Percentiles rank a stretch among this genome's conserved stretches.
phyloP scores from a whole-genome alignment of 192 early-diverging fungal species.

The Mortierella antarctica region DNA sequence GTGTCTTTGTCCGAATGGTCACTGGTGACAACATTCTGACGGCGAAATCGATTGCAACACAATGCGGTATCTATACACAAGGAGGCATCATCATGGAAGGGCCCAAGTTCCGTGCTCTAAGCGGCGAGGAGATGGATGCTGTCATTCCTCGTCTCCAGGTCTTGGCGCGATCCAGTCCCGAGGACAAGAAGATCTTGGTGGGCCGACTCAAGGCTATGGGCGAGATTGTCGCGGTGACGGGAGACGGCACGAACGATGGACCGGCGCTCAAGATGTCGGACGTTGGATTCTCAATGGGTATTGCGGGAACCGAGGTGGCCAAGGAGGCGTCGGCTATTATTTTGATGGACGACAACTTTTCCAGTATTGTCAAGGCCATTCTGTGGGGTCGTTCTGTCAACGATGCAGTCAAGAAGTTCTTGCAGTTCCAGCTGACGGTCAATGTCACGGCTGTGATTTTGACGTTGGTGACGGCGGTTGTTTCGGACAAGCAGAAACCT shows the following conservation, averaged over 20 bases:
- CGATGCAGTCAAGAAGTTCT: conserved; percentile 97
- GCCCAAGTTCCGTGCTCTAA: conserved; percentile 88
- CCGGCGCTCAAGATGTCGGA: conserved; percentile 94
- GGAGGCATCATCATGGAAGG: conserved; percentile 96
- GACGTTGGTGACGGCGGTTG: conserved; percentile 81
- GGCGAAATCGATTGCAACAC: conserved; percentile 92
- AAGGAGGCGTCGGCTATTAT: conserved; percentile 99
- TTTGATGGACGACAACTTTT: conserved; percentile 99
- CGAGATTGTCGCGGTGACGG: conserved; percentile 98
- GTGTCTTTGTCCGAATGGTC: conserved; percentile 98
- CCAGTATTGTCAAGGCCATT: conserved; percentile 95
- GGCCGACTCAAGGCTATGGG: conserved; percentile 86
- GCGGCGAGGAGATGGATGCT: conserved; percentile 86
- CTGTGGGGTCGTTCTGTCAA: conserved; percentile 98
- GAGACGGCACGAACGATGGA: conserved; percentile 99
- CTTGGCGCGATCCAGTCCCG: conserved; percentile 92
- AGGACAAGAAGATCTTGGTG: conserved; percentile 97
- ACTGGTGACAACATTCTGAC: conserved; percentile 97
- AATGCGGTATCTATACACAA: conserved; percentile 90
- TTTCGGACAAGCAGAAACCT: conserved; percentile 71
- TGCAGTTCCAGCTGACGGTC: conserved; percentile 99
- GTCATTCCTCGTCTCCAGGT: conserved; percentile 95
- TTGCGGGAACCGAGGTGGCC: conserved; percentile 98
- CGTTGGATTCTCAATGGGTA: conserved; percentile 99
- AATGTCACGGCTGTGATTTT: conserved; percentile 91